These are phyloP conservation scores for Xerocomellus intermedius DNA, from an alignment of 768 basidiomycete species.

Conservation along the genomic window DNA sequence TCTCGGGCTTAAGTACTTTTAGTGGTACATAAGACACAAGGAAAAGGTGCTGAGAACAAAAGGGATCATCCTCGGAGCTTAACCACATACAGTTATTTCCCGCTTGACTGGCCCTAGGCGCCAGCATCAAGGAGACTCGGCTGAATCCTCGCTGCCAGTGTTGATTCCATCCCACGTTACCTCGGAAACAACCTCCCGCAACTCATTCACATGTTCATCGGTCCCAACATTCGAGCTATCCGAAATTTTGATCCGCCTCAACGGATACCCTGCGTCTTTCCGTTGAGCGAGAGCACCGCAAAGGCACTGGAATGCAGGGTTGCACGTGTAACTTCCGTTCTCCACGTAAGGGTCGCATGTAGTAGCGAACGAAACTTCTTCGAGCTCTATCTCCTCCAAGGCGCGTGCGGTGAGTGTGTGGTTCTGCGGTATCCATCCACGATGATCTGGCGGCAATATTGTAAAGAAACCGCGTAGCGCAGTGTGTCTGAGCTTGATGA, in stretches of 20 bases:
- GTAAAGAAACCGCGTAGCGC: background rate
- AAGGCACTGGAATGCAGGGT: background rate
- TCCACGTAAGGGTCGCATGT: background rate
- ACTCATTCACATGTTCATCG: background rate
- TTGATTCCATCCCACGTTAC: background rate
- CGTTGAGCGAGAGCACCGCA: background rate
- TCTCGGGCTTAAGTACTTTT: too few species aligned
- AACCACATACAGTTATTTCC: background rate
- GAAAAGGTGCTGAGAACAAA: background rate
- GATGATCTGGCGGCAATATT: background rate
- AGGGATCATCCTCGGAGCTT: background rate
- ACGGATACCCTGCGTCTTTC: background rate
- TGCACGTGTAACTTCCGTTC: background rate
- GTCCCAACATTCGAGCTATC: background rate
- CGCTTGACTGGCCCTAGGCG: background rate
- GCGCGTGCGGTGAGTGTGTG: background rate
- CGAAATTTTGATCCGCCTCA: background rate
- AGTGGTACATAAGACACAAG: background rate
- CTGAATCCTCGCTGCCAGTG: background rate
- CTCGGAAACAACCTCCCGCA: background rate
- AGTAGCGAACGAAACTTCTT: background rate
- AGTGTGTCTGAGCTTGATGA: background rate
- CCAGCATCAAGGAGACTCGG: too few species aligned
- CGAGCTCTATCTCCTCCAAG: constrained; percentile 1
- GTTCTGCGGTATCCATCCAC: background rate